Evolutionary conservation across 257 asterid genomes (phyloP).

Genomic region (Jacaranda copaia): DNA sequence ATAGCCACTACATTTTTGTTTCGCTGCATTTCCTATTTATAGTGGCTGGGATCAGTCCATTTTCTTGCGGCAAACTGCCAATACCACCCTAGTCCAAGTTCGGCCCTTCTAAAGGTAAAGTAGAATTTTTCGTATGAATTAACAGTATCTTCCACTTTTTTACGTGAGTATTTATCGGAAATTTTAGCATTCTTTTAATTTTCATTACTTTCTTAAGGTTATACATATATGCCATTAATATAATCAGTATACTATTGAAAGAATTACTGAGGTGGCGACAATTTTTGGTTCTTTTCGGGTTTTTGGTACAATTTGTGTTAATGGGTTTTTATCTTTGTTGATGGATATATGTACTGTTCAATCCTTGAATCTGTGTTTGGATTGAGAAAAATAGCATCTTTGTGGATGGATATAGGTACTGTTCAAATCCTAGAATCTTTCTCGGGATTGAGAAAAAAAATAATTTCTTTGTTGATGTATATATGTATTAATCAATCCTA

Average conservation of each 20-base stretch:
- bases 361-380: neutral
- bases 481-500: neutral
- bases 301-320: neutral
- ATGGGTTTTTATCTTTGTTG: neutral
- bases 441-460: neutral
- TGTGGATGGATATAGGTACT: too few species aligned
- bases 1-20: neutral
- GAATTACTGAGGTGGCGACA: neutral
- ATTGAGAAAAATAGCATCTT: neutral
- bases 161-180: too few species aligned
- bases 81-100: neutral
- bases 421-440: neutral
- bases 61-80: neutral
- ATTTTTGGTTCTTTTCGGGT: neutral
- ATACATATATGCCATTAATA: too few species aligned
- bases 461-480: neutral
- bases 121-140: neutral
- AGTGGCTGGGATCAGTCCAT: neutral
- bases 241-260: neutral
- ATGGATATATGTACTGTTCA: neutral
- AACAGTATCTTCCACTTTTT: neutral
- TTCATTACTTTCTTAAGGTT: too few species aligned
- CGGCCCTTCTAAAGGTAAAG: neutral
- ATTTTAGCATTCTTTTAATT: too few species aligned
- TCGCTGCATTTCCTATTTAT: conserved; percentile 19